Base-by-base conservation (phyloP, 495 filamentous ascomycete species). In the Trichoderma virens region DNA sequence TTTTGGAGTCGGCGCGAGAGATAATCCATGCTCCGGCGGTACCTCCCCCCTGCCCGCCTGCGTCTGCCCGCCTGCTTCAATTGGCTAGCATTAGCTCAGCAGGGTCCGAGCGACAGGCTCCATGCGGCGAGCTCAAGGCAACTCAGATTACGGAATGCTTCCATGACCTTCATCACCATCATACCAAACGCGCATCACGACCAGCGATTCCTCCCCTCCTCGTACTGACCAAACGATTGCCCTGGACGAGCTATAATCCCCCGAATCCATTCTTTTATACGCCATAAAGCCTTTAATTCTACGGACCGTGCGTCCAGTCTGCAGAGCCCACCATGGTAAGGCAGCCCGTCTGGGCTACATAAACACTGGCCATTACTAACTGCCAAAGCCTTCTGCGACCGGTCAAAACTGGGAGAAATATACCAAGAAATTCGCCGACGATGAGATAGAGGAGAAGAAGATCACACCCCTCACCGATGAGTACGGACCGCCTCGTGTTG, bases 391-490 rank as follows among this genome's bases (percentile, higher is more conserved):
- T 82, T 94, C 90, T 75, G 94, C 94, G 78, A 96, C 89, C 65
- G 94, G 94, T 70, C 75, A 82, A 74, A 91, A 83, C 85, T 98
- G 94, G 94, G 93, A 98, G 86, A 97, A 98, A 83, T 97, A 96
- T 82, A 80, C 86, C 79, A 97, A 98, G 84, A 90, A 89, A 72
- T 98, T 89, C 71, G 93, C 88, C 65, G 94, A 98, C 73, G 94
- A 98, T 68, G 94, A 98, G 73, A 84, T 92, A 75, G 90, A 92
- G 72, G 94, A 98, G 83, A 98, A 98, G 89, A 98, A 98, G 85
- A 98, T 98, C 72, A 92, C 91, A 43, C 94, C 94, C 65, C 82
- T 98, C 39, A 86, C 92, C 68, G 94, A 97, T 81, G 93, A 96
- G 93, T 98, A 82, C 70, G 90, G 83, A 30, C 45, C 51, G 61